Conservation (phyloP, 768 basidiomycete genomes). For the Amyloporia xantha region DNA sequence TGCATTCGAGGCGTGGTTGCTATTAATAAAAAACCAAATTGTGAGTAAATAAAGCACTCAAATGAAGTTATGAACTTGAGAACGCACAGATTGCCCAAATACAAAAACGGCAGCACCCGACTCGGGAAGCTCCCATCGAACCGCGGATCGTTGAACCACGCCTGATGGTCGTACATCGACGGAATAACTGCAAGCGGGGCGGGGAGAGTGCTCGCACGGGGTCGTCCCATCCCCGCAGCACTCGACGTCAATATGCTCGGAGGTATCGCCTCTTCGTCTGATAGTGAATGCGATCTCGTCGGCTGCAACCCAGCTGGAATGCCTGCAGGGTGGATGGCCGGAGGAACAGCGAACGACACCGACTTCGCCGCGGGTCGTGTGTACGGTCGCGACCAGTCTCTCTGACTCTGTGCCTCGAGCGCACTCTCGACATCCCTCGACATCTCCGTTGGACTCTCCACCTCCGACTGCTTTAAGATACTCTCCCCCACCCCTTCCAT, state of each 20-base stretch:
- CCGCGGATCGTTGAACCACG: constrained; percentile 91
- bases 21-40: constrained; percentile 24
- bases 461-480: neutral
- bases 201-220: constrained; percentile 66
- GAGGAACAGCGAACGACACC: constrained; percentile 14
- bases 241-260: no score
- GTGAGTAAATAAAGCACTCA: constrained; percentile 4
- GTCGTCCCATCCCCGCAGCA: constrained; percentile 31
- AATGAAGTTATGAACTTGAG: constrained; percentile 11
- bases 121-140: constrained; percentile 97
- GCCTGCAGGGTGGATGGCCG: constrained; percentile 1
- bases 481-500: neutral
- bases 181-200: constrained; percentile 42
- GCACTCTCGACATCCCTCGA: neutral
- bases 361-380: constrained; percentile 7
- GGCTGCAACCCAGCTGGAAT: constrained; percentile 5
- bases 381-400: neutral
- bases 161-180: constrained; percentile 51
- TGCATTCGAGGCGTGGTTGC: constrained; percentile 90
- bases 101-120: constrained; percentile 86
- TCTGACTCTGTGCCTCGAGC: neutral
- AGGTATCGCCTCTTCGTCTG: constrained; percentile 5
- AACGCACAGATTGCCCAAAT: constrained; percentile 89
- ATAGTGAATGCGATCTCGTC: constrained; percentile 13
- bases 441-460: neutral